Conservation (phyloP, 352 stramenopile species). For the Pythium coloratum region DNA sequence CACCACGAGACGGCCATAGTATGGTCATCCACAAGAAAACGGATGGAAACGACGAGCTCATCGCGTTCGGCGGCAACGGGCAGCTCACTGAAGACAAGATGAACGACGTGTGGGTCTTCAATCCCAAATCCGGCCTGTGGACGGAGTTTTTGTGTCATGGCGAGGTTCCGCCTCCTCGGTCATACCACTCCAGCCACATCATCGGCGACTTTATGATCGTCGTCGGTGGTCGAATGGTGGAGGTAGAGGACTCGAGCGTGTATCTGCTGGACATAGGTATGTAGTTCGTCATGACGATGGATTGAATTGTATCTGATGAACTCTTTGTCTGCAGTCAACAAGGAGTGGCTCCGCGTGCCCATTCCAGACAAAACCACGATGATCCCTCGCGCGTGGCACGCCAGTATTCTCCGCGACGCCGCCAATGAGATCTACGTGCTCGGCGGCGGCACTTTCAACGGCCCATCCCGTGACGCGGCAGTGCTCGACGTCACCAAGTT, state of each 20-base stretch:
- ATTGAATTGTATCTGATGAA: not conserved
- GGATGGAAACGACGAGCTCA: slow-evolving; percentile 10
- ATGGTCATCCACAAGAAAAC: slow-evolving; percentile 36
- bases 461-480: slow-evolving; percentile 55
- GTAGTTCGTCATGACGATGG: not conserved
- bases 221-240: slow-evolving; percentile 54
- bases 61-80: slow-evolving; percentile 75
- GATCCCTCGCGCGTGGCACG: slow-evolving; percentile 62
- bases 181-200: slow-evolving; percentile 66
- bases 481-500: slow-evolving; percentile 48
- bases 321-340: slow-evolving; percentile 11
- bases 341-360: slow-evolving; percentile 47
- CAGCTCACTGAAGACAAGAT: slow-evolving; percentile 67
- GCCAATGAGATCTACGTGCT: slow-evolving; percentile 47
- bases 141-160: slow-evolving; percentile 37
- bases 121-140: slow-evolving; percentile 41
- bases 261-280: slow-evolving; percentile 57
- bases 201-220: slow-evolving; percentile 55
- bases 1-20: slow-evolving; percentile 60
- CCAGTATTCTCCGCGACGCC: slow-evolving; percentile 42
- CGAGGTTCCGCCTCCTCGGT: slow-evolving; percentile 48
- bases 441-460: slow-evolving; percentile 60
- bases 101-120: slow-evolving; percentile 71
- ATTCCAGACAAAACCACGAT: slow-evolving; percentile 35
- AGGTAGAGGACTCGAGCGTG: slow-evolving; percentile 43